Conservation (phyloP, 306 rosid species). For the Delonix regia region DNA sequence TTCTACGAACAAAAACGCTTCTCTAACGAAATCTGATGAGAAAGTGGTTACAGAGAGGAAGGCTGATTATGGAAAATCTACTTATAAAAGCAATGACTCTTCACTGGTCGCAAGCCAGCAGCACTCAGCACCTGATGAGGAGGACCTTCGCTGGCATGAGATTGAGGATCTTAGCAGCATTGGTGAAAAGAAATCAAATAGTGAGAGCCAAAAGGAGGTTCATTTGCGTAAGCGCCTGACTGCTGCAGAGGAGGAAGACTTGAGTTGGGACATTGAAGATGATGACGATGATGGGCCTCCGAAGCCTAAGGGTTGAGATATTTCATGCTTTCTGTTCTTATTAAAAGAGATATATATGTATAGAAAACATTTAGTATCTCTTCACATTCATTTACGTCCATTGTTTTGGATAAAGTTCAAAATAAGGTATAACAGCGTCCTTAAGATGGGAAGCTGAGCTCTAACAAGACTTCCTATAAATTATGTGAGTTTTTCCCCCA, state of each 20-base stretch:
- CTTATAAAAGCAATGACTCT: constrained; percentile 42
- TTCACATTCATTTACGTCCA: background rate
- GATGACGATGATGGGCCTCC: constrained; percentile 53
- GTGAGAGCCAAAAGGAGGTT: constrained; percentile 45
- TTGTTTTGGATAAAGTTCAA: constrained; percentile 17
- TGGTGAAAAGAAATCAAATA: constrained; percentile 60
- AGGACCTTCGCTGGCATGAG: constrained; percentile 94
- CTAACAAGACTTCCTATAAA: background rate
- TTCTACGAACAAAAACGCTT: constrained; percentile 45
- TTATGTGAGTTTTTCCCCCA: background rate
- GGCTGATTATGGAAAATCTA: constrained; percentile 45
- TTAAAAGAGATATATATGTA: background rate
- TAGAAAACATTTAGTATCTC: constrained; percentile 22
- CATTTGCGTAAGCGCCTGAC: constrained; percentile 69
- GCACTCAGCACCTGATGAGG: constrained; percentile 52
- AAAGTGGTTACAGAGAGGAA: constrained; percentile 37
- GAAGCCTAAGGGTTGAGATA: constrained; percentile 55
- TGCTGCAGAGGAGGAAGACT: constrained; percentile 81
- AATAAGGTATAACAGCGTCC: constrained; percentile 1
- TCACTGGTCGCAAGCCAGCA: constrained; percentile 44
- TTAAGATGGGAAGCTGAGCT: background rate
- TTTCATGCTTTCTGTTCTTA: constrained; percentile 29
- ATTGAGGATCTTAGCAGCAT: constrained; percentile 83
- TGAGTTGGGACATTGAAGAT: constrained; percentile 90
- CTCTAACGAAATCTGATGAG: constrained; percentile 38